Percentiles rank a stretch among this genome's conserved stretches.
Conservation (phyloP, 1,284 basidiomycete genomes). For the Pascua guehoae region DNA sequence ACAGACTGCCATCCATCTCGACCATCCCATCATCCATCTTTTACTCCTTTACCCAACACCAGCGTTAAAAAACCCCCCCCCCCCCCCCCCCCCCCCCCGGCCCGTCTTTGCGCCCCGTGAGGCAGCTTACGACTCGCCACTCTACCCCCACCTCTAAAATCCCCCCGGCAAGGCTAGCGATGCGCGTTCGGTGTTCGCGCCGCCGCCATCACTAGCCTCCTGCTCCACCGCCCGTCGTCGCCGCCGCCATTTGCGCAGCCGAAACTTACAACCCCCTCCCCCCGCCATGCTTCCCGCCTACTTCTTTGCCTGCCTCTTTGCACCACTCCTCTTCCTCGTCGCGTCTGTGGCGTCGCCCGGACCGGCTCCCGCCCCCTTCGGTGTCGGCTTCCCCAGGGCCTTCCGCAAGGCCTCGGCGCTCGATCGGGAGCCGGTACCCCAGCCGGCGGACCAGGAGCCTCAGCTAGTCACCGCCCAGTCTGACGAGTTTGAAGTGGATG, state of each 20-base stretch:
- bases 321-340: constrained; percentile 13
- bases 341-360: constrained; percentile 5
- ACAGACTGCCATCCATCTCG: too few relatives aligned
- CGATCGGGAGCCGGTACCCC: background rate
- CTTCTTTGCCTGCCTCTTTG: constrained; percentile 8
- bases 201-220: constrained; percentile 7
- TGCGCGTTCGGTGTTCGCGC: constrained; percentile 18
- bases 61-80: background rate
- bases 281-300: constrained; percentile 16
- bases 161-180: constrained; percentile 10
- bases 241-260: too few relatives aligned
- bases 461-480: background rate
- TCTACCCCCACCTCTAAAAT: background rate
- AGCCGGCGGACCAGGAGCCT: background rate
- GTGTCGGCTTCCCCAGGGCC: constrained; percentile 9
- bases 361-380: constrained; percentile 8
- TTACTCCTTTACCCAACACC: background rate
- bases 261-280: background rate
- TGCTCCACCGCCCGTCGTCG: too few relatives aligned
- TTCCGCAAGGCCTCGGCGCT: background rate
- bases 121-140: too few relatives aligned
- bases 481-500: constrained; percentile 40
- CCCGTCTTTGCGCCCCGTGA: background rate
- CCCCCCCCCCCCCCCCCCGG: background rate
- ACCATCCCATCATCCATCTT: too few relatives aligned